Conservation (phyloP, 2,329 filamentous ascomycete genomes). For the Colletotrichum sp. region DNA sequence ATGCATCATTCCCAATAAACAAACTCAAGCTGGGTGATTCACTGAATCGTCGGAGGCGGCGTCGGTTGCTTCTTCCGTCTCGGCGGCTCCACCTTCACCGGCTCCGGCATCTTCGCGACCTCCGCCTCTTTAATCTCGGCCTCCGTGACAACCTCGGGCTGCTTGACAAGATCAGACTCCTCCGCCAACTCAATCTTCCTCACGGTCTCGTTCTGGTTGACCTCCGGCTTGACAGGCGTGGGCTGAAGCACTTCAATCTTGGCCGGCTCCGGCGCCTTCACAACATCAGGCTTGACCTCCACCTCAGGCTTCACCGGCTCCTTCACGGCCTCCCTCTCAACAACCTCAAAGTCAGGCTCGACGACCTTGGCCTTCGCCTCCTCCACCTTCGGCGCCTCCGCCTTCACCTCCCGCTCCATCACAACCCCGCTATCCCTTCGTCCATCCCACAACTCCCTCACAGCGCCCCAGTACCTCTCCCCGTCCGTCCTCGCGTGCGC, state of each 20-base stretch:
- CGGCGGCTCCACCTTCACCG: background rate
- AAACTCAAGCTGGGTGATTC: background rate
- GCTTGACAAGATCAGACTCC: background rate
- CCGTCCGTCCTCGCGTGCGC: constrained; percentile 51
- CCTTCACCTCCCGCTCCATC: background rate
- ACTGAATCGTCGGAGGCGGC: constrained; percentile 14
- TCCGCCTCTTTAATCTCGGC: background rate
- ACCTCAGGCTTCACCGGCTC: background rate
- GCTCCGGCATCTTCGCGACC: background rate
- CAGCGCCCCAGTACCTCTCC: constrained; percentile 54
- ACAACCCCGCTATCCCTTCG: background rate
- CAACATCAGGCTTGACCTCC: background rate
- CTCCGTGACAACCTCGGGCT: background rate
- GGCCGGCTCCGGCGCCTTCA: background rate
- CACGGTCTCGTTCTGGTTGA: background rate
- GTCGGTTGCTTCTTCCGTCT: constrained; percentile 6
- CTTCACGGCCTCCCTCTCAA: background rate
- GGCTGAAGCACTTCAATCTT: background rate
- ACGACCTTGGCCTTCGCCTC: background rate
- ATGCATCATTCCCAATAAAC: background rate
- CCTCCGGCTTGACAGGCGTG: background rate
- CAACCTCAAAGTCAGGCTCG: background rate
- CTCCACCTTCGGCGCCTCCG: background rate
- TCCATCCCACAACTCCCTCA: constrained; percentile 52
- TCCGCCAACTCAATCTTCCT: background rate